Conservation (phyloP, 768 basidiomycete genomes). For the Tylopilus sp. region DNA sequence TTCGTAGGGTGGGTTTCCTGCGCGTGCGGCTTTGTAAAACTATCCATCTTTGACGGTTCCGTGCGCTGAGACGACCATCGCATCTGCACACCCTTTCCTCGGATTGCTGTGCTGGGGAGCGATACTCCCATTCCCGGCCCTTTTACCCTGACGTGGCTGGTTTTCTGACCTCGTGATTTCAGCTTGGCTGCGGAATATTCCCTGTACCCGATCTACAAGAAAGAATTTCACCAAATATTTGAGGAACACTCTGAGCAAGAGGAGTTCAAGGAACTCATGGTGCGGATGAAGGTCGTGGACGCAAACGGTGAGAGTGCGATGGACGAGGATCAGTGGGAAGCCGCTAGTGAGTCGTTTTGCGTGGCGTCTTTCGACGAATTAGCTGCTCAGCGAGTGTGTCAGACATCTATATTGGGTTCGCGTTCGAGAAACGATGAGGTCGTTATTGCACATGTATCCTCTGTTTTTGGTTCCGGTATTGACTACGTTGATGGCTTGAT, state of each 20-base stretch:
- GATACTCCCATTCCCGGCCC: neutral
- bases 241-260: conserved; percentile 72
- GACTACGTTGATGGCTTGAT: conserved; percentile 3
- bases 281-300: conserved; percentile 91
- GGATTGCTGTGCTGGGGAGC: neutral
- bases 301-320: conserved; percentile 83
- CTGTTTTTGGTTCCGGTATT: conserved; percentile 5
- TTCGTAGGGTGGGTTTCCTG: conserved; percentile 67
- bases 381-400: conserved; percentile 9
- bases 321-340: conserved; percentile 96
- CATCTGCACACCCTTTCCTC: neutral
- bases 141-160: neutral
- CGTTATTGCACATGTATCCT: neutral
- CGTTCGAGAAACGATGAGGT: conserved; percentile 68
- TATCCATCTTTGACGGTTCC: neutral
- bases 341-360: conserved; percentile 74
- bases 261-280: conserved; percentile 81
- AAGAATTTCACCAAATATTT: conserved; percentile 90
- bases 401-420: conserved; percentile 96
- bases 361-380: neutral
- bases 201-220: conserved; percentile 69
- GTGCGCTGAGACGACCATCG: neutral
- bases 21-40: neutral
- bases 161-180: conserved; percentile 15
- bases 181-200: conserved; percentile 85